Evolutionary conservation across 495 filamentous ascomycete genomes (phyloP), one percentile per base, ranked within the genome.

Genomic region (Penicillium crystallinum): DNA sequence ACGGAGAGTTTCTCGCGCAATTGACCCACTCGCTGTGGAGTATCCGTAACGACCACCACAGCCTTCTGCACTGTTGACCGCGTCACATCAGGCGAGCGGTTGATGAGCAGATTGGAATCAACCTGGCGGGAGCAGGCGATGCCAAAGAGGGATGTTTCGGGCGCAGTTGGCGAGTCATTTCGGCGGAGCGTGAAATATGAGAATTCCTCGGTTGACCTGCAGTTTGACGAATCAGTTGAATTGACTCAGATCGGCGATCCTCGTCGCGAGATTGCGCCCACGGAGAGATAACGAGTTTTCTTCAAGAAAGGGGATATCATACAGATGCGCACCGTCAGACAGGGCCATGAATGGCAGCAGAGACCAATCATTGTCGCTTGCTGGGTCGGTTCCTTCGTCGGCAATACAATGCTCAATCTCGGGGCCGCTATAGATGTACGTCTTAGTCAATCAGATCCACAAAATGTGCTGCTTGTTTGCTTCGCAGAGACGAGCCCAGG

Each of bases 321-420:
- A 95, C 89, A 89, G 80, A 73, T 98, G 93, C 33, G 93, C 93
- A 25, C 93, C 93, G 68, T 98, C 93, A 29, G 89, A 90, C 55
- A 98, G 73, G n/a, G 92, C 93, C 89, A 97, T 96, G 70, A 97
- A 98, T 0, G 93, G 93, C 41, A 98, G 77, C 53, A 96, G 72
- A 6, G 83, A 78, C 93, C 93, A 98, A 65, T 95, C 91, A 77
- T 93, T 90, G 51, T 93, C 89, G 34, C 62, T 74, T 4, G 89
- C 88, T 30, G 92, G 91, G 66, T 96, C 88, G 37, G 71, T 71
- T 37, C 85, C 90, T 56, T 91, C 87, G 30, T 86, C 78, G 53
- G 88, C 90, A 65, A 96, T 87, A 84, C 91, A 97, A 55, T 77
- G 77, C 73, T 97, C 91, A 21, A 97, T 87, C 73, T 98, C 93